Base-by-base conservation (phyloP, 2,329 filamentous ascomycete genomes). In the Aspergillus neoniger region DNA sequence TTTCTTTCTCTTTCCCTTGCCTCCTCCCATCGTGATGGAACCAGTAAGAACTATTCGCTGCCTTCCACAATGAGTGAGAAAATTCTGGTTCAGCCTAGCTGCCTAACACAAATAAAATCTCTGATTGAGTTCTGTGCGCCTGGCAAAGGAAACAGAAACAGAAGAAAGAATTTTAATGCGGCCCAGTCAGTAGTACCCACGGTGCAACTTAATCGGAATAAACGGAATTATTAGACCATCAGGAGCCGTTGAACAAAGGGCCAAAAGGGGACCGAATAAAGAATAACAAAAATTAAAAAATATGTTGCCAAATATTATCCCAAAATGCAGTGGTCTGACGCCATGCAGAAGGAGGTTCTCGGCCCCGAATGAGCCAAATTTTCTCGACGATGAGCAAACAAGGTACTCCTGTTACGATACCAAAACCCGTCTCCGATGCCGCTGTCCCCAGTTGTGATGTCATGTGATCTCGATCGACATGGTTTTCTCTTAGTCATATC, bases 311-410 rank as follows among this genome's bases (percentile, higher is more conserved):
- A 55, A 55, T 25, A 44, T 25, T n/a, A 44, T 21, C 14, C 19
- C 25, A 19, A 55, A 44, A 28, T 41, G 25, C 38, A 17, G 38
- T 55, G 53, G 53, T 47, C 53, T 55, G 53, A 55, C 53, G 41
- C 53, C 53, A 55, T 55, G 39, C 41, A 55, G 23, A 32, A 17
- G 23, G 39, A 32, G 7, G 38, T 38, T 55, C 52, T 43, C 36
- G 38, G 23, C 43, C 53, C 39, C 39, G 25, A 23, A 30, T 39
- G 15, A 44, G 32, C 32, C 32, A 36, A 36, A 36, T 36, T 14
- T 36, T 36, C 12, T 36, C 12, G 15, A 12, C 32, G 12, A 36
- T 36, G 39, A 32, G 39, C 52, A 55, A 32, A 41, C 39, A 55
- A 47, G 38, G 39, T 14, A 8, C 23, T 30, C n/a, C 32, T 15